Conservation (phyloP, 352 stramenopile genomes). For the Phytophthora pseudosyringae region DNA sequence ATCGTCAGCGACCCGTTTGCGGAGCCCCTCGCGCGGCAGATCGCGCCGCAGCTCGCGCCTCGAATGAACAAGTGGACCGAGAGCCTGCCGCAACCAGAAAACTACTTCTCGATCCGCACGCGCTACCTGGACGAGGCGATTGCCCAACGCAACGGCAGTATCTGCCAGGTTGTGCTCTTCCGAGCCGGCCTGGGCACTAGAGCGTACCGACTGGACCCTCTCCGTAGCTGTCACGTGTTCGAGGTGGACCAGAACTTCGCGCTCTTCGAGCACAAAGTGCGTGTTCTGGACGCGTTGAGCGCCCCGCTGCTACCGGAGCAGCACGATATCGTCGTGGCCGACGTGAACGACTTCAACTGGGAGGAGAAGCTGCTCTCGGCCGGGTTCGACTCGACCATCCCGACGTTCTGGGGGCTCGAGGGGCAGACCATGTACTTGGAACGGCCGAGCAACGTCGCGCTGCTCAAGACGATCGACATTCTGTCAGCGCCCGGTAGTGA, state of each 20-base stretch:
- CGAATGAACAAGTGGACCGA: conserved; percentile 13
- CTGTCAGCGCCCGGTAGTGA: conserved; percentile 46
- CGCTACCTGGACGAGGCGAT: conserved; percentile 13
- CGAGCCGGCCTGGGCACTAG: conserved; percentile 50
- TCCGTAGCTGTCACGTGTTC: conserved; percentile 41
- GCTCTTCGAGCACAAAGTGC: conserved; percentile 52
- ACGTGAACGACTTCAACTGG: conserved; percentile 52
- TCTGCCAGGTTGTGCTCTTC: conserved; percentile 54
- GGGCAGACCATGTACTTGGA: conserved; percentile 51
- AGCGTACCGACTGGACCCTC: conserved; percentile 47
- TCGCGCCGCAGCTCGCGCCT: conserved; percentile 11
- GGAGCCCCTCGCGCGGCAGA: conserved; percentile 7
- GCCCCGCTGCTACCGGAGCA: conserved; percentile 34
- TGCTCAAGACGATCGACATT: conserved; percentile 53
- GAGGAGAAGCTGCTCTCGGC: conserved; percentile 36
- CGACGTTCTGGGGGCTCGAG: conserved; percentile 59
- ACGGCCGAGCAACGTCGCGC: conserved; percentile 33
- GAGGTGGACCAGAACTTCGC: conserved; percentile 48
- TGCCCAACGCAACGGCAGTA: conserved; percentile 1
- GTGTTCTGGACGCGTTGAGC: conserved; percentile 33
- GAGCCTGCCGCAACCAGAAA: conserved; percentile 2
- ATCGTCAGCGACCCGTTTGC: conserved; percentile 4
- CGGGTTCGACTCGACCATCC: conserved; percentile 40
- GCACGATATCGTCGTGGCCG: conserved; percentile 45
- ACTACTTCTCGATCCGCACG: conserved; percentile 11